Evolutionary conservation across 2,329 filamentous ascomycete genomes (phyloP), one percentile per base, ranked within the genome.

Genomic region (Fusarium sublunatum): DNA sequence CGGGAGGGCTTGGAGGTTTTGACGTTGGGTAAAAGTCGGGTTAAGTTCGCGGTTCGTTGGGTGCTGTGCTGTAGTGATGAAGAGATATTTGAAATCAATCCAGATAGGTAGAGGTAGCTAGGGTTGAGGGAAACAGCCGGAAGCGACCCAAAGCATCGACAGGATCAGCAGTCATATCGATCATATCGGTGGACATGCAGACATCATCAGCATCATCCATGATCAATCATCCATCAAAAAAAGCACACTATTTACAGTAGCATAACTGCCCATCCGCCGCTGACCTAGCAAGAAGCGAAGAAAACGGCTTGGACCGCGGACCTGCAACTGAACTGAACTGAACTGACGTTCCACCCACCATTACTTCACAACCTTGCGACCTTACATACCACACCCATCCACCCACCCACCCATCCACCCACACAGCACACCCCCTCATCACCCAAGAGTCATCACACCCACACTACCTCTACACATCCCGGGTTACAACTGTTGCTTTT

Each of bases 151-250:
- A 52, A 64, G 45, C 45, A 49, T 36, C 41, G 43, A 44, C 35
- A 64, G 51, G 60, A 64, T 60, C 58, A 65, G 48, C 62, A 64
- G 53, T 52, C 40, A 51, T 50, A 42, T 55, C 43, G 32, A 46
- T 46, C 54, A 55, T 52, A 41, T 45, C 44, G 25, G 42, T 50
- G 51, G 36, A 31, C 44, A 56, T 40, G 36, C 10, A 44, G 55
- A 41, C 55, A 58, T 59, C 53, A 58, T 47, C 56, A 32, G 42
- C 62, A 66, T 66, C 63, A 66, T 65, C 49, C 58, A 65, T 59
- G 53, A 58, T 62, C 42, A 45, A 61, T 50, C 44, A 65, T 45
- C 35, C 61, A 64, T 61, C 55, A 51, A 47, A 42, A 42, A 65
- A 42, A 65, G 49, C 31, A 61, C 35, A 61, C 51, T 65, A 50